These are phyloP conservation scores for Graphilbum sp. DNA, from an alignment of 2,329 filamentous ascomycete genomes.

Conservation along the genomic window DNA sequence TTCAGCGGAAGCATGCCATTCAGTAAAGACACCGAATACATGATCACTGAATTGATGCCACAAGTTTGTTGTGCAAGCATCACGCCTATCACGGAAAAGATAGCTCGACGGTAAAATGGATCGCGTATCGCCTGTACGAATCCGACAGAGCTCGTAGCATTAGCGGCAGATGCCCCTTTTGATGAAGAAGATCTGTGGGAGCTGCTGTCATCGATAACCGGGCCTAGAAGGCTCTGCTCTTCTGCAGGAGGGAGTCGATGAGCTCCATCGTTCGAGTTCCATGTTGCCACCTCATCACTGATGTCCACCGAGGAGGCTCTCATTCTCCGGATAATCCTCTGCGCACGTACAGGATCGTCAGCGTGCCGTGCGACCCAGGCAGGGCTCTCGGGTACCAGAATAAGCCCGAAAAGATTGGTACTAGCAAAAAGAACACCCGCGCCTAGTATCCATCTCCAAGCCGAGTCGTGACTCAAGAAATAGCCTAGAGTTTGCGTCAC, in stretches of 20 bases:
- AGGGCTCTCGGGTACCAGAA: conserved; percentile 73
- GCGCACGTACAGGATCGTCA: conserved; percentile 44
- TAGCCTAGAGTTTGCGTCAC: conserved; percentile 70
- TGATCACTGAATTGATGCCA: conserved; percentile 92
- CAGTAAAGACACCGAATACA: conserved; percentile 92
- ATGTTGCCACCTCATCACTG: conserved; percentile 52
- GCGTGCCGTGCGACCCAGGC: conserved; percentile 60
- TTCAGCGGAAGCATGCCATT: conserved; percentile 65
- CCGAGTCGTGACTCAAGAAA: conserved; percentile 62
- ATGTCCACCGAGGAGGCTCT: conserved; percentile 55
- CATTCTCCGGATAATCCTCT: conserved; percentile 55
- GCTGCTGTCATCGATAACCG: conserved; percentile 10
- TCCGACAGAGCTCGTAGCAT: conserved; percentile 25
- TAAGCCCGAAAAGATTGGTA: conserved; percentile 51
- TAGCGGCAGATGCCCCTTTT: conserved; percentile 2
- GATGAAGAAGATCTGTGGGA: not conserved
- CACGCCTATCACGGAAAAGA: conserved; percentile 72
- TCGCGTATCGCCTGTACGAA: conserved; percentile 52
- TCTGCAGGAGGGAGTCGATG: conserved; percentile 29
- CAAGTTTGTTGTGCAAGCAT: conserved; percentile 90
- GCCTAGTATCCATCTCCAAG: conserved; percentile 74
- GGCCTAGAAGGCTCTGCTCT: conserved; percentile 50
- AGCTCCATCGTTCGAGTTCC: conserved; percentile 30
- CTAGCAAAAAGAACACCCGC: conserved; percentile 53
- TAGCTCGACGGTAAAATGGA: conserved; percentile 51